A percentile compares a stretch with the other conserved stretches of the same genome.
Evolutionary conservation across 345 rosid species (phyloP).

Genomic region (Boechera retrofracta): DNA sequence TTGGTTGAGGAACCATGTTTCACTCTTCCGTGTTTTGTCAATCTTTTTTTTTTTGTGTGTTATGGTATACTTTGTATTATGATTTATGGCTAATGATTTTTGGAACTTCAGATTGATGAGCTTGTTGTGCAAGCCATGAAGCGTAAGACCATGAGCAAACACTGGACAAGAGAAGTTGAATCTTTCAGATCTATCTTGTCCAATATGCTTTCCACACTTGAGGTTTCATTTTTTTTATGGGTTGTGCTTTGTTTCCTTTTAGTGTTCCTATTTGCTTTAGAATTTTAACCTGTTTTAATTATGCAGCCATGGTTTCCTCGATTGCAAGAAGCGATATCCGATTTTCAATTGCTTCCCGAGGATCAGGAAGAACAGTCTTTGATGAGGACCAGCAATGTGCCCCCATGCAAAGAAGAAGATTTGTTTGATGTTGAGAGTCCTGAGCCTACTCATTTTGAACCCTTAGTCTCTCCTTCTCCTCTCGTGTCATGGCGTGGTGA

Average conservation of each 20-base stretch:
- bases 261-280: background rate
- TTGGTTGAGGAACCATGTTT: background rate
- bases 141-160: constrained; percentile 47
- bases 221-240: constrained; percentile 51
- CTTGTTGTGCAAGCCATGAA: constrained; percentile 74
- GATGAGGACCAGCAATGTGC: constrained; percentile 39
- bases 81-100: constrained; percentile 7
- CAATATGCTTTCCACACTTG: constrained; percentile 62
- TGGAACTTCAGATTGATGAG: constrained; percentile 70
- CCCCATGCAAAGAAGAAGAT: constrained; percentile 41
- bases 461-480: constrained; percentile 91
- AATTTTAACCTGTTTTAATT: constrained; percentile 17
- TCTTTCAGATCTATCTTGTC: constrained; percentile 62
- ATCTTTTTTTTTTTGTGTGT: background rate
- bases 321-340: constrained; percentile 52
- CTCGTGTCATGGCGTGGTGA: constrained; percentile 85
- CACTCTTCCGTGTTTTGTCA: background rate
- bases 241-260: background rate
- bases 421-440: constrained; percentile 64
- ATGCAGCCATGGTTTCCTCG: constrained; percentile 91
- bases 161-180: constrained; percentile 66
- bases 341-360: constrained; percentile 26
- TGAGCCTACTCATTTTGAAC: constrained; percentile 51
- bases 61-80: background rate
- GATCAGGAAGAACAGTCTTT: constrained; percentile 41